Conservation (phyloP, 257 asterid genomes). For the Datura wrightii region DNA sequence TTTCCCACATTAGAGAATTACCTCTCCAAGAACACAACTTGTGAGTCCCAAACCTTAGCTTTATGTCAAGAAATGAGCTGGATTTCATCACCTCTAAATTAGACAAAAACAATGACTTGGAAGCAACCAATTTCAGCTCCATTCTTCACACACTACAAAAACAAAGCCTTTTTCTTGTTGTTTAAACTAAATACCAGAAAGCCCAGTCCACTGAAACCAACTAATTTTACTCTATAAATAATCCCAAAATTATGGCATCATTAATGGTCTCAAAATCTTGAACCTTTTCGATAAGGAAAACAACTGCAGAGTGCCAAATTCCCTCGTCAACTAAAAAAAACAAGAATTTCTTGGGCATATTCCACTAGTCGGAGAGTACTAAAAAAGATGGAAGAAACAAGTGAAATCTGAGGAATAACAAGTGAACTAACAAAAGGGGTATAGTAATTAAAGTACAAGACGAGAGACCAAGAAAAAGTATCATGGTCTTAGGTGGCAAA, state of each 20-base stretch:
- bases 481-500: conserved; percentile 5
- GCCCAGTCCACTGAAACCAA: not conserved
- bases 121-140: conserved; percentile 51
- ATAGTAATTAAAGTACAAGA: not conserved
- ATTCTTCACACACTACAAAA: conserved; percentile 35
- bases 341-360: conserved; percentile 29
- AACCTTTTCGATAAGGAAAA: not conserved
- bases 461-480: not conserved
- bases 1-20: conserved; percentile 29
- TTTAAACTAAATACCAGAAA: conserved; percentile 12
- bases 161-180: conserved; percentile 26
- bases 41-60: conserved; percentile 27
- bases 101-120: conserved; percentile 44
- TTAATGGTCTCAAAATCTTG: not conserved
- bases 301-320: not conserved
- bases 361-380: conserved; percentile 10
- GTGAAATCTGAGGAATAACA: not conserved
- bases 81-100: conserved; percentile 47
- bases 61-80: conserved; percentile 46
- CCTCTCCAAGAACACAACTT: conserved; percentile 61
- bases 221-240: not conserved
- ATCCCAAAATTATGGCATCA: not conserved
- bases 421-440: not conserved
- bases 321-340: not conserved
- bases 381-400: not conserved